A percentile compares a stretch with the other conserved stretches of the same genome.
These are phyloP conservation scores for Dioscorea zingiberensis DNA, from an alignment of 106 monocot genomes.

Conservation along the genomic window DNA sequence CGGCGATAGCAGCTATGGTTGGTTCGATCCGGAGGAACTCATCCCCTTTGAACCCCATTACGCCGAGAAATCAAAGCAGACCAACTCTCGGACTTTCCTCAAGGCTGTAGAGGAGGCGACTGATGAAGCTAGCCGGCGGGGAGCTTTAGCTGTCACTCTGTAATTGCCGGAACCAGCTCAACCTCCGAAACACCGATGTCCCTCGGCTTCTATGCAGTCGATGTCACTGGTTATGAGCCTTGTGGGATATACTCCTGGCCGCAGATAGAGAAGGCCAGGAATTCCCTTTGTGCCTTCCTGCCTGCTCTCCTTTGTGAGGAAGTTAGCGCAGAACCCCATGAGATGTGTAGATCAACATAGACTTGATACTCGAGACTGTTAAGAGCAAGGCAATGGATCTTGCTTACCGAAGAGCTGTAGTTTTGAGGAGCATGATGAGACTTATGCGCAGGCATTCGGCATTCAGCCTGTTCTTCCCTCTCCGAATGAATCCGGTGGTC, in stretches of 20 bases:
- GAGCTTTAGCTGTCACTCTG: slow-evolving; percentile 61
- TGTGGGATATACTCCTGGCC: slow-evolving; percentile 46
- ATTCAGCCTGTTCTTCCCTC: slow-evolving; percentile 28
- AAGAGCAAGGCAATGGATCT: slow-evolving; percentile 22
- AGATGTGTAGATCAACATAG: neutral
- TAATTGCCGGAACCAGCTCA: slow-evolving; percentile 31
- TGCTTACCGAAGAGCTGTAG: slow-evolving; percentile 35
- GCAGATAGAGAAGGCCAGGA: slow-evolving; percentile 49
- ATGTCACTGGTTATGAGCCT: slow-evolving; percentile 58
- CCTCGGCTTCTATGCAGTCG: slow-evolving; percentile 47
- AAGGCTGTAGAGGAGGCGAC: slow-evolving; percentile 76
- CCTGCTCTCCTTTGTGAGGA: slow-evolving; percentile 25
- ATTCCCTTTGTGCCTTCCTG: slow-evolving; percentile 38
- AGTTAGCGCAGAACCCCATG: slow-evolving; percentile 23
- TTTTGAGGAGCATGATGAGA: slow-evolving; percentile 61
- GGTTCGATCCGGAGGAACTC: slow-evolving; percentile 83
- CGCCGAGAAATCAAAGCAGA: slow-evolving; percentile 57
- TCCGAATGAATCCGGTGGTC: neutral
- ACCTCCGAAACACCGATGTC: slow-evolving; percentile 16
- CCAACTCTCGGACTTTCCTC: slow-evolving; percentile 31
- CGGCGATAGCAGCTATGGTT: slow-evolving; percentile 93
- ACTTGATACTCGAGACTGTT: slow-evolving; percentile 20
- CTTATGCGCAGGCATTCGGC: slow-evolving; percentile 67
- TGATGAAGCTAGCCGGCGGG: slow-evolving; percentile 56
- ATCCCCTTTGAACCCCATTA: slow-evolving; percentile 60